Evolutionary conservation across 164 flowering plant species (phyloP), one percentile per base, ranked within the genome.

Genomic region (Saururus chinensis): DNA sequence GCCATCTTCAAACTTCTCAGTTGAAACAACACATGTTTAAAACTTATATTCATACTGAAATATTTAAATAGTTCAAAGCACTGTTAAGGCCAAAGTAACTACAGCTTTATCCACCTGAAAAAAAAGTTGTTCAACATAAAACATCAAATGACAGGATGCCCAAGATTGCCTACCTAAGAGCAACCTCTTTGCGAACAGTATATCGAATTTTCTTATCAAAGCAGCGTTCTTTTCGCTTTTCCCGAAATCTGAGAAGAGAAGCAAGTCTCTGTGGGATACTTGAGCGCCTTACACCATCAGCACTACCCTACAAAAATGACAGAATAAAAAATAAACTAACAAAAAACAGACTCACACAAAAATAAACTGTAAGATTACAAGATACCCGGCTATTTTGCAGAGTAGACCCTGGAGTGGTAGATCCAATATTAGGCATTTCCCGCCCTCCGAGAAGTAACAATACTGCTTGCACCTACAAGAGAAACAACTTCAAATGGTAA

Each of bases 141-240:
- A 4, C 26, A 51, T 26, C 42, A 20, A 10, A 61, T 37, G n/a
- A 2, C 37, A 30, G 14, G 24, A n/a, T 22, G 42, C 13, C 22
- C 0, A 19, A 42, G 19, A 12, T 25, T 19, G 42, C 57, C 19
- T 62, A 67, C 70, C 70, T 67, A 19, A 55, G 45, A 16, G 70
- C 70, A 61, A 67, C 70, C 56, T 67, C 70, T 51, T 67, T 67
- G 41, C 70, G 65, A 17, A 56, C 60, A 20, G 60, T 55, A 24
- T 67, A 67, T 11, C 70, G 70, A 17, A 67, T 62, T 67, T 61
- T 67, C 56, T 67, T 67, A 57, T 67, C 65, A 56, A 35, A 67
- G 35, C 63, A 54, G 11, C 70, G 54, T 41, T 67, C 70, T 56
- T 67, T 67, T 57, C 70, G 41, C 56, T 67, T 67, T 56, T 67